Conservation (phyloP, 805 yeast genomes). For the Teunomyces lycoperdinae region DNA sequence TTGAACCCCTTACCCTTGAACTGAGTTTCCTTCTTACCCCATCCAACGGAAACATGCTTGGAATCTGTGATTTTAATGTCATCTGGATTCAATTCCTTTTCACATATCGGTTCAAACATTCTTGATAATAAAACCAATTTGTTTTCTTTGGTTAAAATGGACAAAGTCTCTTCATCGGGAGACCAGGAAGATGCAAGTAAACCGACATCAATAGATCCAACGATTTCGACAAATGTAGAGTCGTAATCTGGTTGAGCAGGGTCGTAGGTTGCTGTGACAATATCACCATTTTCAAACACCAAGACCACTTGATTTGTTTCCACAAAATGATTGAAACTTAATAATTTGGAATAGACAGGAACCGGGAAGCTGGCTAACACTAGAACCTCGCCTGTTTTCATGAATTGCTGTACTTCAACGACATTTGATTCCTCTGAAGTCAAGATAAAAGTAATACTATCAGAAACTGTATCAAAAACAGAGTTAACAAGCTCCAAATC, state of each 20-base stretch:
- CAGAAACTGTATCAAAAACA: conserved; percentile 70
- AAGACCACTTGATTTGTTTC: conserved; percentile 66
- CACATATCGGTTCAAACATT: conserved; percentile 75
- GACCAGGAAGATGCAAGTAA: conserved; percentile 79
- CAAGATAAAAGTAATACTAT: conserved; percentile 65
- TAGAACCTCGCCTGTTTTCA: conserved; percentile 57
- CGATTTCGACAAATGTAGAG: conserved; percentile 64
- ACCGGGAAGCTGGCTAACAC: conserved; percentile 62
- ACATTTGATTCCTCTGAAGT: conserved; percentile 50
- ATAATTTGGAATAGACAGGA: conserved; percentile 23
- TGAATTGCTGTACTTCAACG: conserved; percentile 74
- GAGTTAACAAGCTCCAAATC: conserved; percentile 55
- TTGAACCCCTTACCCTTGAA: conserved; percentile 92
- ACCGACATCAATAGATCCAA: conserved; percentile 80
- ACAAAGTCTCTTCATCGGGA: conserved; percentile 83
- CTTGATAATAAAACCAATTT: conserved; percentile 69
- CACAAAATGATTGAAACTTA: conserved; percentile 65
- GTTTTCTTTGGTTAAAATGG: conserved; percentile 59
- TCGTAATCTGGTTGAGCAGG: conserved; percentile 44
- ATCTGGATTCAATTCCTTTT: conserved; percentile 50
- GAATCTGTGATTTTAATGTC: conserved; percentile 62
- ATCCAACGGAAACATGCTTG: conserved; percentile 92
- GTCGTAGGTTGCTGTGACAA: conserved; percentile 64
- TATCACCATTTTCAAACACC: conserved; percentile 73
- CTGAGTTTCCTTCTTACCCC: conserved; percentile 98